phyloP scores from a whole-genome alignment of 495 filamentous ascomycete genomes.

The Friedmanniomyces endolithicus region DNA sequence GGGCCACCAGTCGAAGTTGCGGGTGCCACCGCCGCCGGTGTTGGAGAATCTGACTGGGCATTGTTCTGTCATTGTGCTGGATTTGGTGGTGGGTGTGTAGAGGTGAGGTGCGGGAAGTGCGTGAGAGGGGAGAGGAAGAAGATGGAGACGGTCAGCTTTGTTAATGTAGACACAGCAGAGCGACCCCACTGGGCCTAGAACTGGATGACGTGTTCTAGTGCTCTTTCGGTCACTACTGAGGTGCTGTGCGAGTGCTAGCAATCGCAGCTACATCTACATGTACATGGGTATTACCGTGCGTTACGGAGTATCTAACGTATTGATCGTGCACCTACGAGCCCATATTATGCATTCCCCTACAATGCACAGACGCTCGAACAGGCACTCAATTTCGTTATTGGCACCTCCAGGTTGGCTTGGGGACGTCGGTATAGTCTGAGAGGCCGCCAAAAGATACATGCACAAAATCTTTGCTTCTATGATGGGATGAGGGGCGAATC shows the following conservation, averaged over 20 bases:
- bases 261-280: neutral
- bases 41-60: neutral
- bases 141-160: neutral
- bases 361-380: no score
- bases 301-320: no score
- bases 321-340: no score
- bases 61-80: constrained; percentile 1
- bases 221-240: no score
- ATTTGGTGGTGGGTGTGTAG: neutral
- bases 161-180: no score
- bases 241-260: neutral
- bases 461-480: no score
- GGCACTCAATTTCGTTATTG: no score
- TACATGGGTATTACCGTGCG: neutral
- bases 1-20: constrained; percentile 44
- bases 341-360: no score
- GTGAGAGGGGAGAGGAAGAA: neutral
- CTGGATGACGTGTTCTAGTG: neutral
- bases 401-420: no score
- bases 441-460: no score
- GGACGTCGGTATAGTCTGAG: no score
- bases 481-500: no score
- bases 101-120: neutral
- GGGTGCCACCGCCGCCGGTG: constrained; percentile 7
- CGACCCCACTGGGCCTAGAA: neutral